Evolutionary conservation across 495 filamentous ascomycete species (phyloP), one percentile per base, ranked within the genome.

Genomic region (Pyrenula aspistea): DNA sequence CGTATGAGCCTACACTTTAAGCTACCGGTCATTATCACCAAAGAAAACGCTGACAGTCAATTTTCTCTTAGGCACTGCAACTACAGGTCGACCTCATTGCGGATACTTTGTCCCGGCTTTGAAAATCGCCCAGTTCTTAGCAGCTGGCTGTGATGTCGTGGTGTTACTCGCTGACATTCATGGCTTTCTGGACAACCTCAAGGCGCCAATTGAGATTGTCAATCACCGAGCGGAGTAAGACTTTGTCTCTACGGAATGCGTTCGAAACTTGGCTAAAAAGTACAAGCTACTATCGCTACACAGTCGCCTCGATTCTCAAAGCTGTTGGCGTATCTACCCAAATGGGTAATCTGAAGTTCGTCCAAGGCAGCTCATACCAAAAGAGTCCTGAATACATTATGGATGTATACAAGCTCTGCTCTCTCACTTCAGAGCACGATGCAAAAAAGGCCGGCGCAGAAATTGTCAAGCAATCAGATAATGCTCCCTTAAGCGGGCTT

Each of bases 371-470:
- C 62, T 82, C 80, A 51, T 96, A 96, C 82, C 90, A 98, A 68
- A 74, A 56, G 55, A 61, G 21, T 23, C 25, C 61, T 8, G 57
- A 58, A 60, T 93, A 90, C 68, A 78, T 77, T 10, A 87, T 89
- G 84, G 88, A 91, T 65, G 66, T 88, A n/a, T 86, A 85, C 68
- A 79, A 81, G 68, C 59, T 84, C 52, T 69, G 73, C 22, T 73
- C 79, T 0, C 63, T 87, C 3, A 77, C 78, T 12, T 77, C 77
- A 1, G 77, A 82, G 59, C 77, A 83, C 61, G 88, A 91, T 63
- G 84, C 88, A 2, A 86, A 87, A 66, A 92, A 89, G 69, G 89
- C 90, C 0, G 91, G 93, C 12, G 86, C 88, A 1, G 93, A 98
- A 65, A 79, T 98, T 4, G 91, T 98, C 49, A 98, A 97, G 75